Percentiles rank a stretch among this genome's conserved stretches.
These are phyloP conservation scores for Sarocladium kiliense DNA, from an alignment of 2,329 filamentous ascomycete species.

Conservation along the genomic window DNA sequence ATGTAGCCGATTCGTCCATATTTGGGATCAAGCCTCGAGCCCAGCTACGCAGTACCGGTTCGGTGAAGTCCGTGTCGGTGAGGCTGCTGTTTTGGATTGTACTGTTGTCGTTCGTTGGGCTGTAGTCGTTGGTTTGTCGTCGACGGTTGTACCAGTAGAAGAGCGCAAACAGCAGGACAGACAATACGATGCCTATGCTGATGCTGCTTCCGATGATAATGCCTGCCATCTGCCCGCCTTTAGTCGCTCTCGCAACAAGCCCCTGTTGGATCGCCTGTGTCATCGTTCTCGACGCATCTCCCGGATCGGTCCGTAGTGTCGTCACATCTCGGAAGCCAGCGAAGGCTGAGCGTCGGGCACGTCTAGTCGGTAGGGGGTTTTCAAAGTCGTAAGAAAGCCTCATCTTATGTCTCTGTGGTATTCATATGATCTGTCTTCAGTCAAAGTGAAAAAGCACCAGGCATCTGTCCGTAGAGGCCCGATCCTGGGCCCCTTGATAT, in stretches of 20 bases:
- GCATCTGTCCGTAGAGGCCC: no score
- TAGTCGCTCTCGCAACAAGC: not conserved
- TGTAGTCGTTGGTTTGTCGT: not conserved
- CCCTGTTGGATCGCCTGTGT: not conserved
- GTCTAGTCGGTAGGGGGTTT: not conserved
- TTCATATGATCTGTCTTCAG: not conserved
- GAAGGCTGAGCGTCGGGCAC: not conserved
- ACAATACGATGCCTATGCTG: not conserved
- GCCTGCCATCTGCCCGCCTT: not conserved
- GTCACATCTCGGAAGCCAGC: not conserved
- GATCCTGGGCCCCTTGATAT: not conserved
- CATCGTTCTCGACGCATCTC: not conserved
- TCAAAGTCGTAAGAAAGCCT: not conserved
- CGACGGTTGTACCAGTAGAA: not conserved
- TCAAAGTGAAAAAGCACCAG: no score
- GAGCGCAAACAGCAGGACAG: not conserved
- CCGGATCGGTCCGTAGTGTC: not conserved
- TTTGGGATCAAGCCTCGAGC: not conserved
- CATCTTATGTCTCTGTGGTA: not conserved
- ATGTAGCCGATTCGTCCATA: not conserved
- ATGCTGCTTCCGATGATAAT: constrained; percentile 5
- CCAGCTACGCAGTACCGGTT: not conserved
- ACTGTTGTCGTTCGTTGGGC: not conserved
- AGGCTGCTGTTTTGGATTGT: not conserved
- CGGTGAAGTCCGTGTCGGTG: not conserved